Evolutionary conservation across 345 rosid genomes (phyloP).

Genomic region (Clarkia xantiana): DNA sequence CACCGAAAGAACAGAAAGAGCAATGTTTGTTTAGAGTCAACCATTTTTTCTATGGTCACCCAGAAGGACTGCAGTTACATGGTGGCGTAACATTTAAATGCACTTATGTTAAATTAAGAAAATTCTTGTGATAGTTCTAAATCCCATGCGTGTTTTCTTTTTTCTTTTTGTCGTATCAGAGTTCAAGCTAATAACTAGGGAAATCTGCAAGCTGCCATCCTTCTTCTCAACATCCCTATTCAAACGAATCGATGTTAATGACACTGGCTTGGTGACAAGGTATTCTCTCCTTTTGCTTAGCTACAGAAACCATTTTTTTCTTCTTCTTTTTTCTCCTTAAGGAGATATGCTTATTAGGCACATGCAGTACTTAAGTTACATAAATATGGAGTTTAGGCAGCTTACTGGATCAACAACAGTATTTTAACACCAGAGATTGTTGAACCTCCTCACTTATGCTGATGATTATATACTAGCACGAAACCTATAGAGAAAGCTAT

Average conservation of each 20-base stretch:
- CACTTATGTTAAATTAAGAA: background rate
- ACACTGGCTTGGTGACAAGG: constrained; percentile 62
- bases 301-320: too few species aligned
- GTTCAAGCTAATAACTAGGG: constrained; percentile 58
- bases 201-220: constrained; percentile 82
- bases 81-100: constrained; percentile 23
- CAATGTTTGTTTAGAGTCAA: constrained; percentile 41
- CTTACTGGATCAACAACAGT: too few species aligned
- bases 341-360: too few species aligned
- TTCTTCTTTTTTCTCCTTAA: too few species aligned
- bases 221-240: constrained; percentile 56
- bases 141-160: background rate
- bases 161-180: constrained; percentile 34
- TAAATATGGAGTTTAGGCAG: too few species aligned
- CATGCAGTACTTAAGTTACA: too few species aligned
- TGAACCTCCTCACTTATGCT: too few species aligned
- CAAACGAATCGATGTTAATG: constrained; percentile 45
- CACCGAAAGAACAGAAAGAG: constrained; percentile 56
- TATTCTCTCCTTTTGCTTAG: constrained; percentile 11
- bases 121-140: background rate
- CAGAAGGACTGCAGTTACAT: constrained; percentile 44
- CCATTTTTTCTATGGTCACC: constrained; percentile 34
- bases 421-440: too few species aligned
- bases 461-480: too few species aligned
- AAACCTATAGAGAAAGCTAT: too few species aligned